Base-by-base conservation (phyloP, 257 asterid species). In the Solanum chmielewskii region DNA sequence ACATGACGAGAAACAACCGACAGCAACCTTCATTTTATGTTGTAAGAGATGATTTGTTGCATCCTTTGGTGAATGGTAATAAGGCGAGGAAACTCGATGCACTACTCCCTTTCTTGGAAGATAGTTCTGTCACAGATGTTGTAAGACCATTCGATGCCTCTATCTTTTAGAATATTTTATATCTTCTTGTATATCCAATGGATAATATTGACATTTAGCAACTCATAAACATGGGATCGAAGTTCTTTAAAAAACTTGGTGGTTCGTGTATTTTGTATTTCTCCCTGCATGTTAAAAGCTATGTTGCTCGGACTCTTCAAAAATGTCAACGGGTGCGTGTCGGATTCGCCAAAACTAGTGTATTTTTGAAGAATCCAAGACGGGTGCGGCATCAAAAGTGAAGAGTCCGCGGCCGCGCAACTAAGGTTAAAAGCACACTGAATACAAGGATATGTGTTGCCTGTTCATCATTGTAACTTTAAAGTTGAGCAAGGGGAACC, bases 71-170 rank as follows among this genome's bases (percentile, higher is more conserved):
- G 85, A 97, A 97, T 90, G 99, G 99, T 45, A 97, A 95, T 90
- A 97, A 97, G 90, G 97, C 98, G 16, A 92, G 99, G 87, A 97
- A 97, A 87, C 87, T 97, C 78, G 99, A 97, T 39, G 98, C 96
- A 3, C 62, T 95, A 91, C 95, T 97, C 91, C 98, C 99, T 73
- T 91, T 97, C 83, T 95, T 97, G 31, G 94, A 92, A 90, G 96
- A 95, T 89, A 68, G 88, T 88, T 92, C 87, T 7, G 92, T 92
- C 9, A 97, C 98, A 45, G 98, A 91, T 62, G 98, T 96, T 92
- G 99, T 95, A 91, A 90, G 99, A 44, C 89, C 37, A 59, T 60
- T 12, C 15, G 52, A 29, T 9, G 44, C 68, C 68, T 80, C 85
- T 80, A 29, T 11, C 68, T 45, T 80, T 47, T 27, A 18, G 23